phyloP scores from a whole-genome alignment of 148 eudicot species.

The Vaccinium corymbosum region DNA sequence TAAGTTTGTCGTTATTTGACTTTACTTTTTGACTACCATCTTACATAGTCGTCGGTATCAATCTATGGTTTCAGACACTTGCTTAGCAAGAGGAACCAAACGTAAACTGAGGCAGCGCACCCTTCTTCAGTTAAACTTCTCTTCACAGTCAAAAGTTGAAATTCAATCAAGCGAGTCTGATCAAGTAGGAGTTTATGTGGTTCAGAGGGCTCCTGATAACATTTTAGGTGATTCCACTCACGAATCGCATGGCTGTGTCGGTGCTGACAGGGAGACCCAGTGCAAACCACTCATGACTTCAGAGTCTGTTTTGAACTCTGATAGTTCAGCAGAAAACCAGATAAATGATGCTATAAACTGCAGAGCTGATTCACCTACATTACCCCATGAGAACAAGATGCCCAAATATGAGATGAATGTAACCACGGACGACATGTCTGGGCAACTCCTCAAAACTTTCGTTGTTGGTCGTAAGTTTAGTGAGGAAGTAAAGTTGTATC shows the following conservation, averaged over 20 bases:
- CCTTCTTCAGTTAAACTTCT: slow-evolving; percentile 8
- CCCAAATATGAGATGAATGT: neutral
- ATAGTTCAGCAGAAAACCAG: neutral
- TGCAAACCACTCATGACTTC: neutral
- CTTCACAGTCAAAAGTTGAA: neutral
- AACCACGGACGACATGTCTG: neutral
- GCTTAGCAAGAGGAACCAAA: slow-evolving; percentile 73
- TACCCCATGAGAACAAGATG: neutral
- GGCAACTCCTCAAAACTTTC: slow-evolving; percentile 34
- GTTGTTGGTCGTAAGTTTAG: slow-evolving; percentile 77
- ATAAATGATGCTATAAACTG: neutral
- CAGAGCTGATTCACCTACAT: neutral
- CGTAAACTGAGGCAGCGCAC: slow-evolving; percentile 38
- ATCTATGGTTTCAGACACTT: slow-evolving; percentile 53
- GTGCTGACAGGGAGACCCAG: slow-evolving; percentile 15
- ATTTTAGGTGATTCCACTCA: slow-evolving; percentile 15
- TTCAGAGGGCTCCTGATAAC: slow-evolving; percentile 23
- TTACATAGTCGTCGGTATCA: neutral
- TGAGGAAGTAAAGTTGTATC: slow-evolving; percentile 42
- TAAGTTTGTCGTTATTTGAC: neutral
- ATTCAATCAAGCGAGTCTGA: slow-evolving; percentile 19
- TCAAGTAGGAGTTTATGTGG: slow-evolving; percentile 18
- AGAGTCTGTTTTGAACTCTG: neutral
- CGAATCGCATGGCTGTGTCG: slow-evolving; percentile 12
- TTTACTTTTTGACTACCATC: neutral